Evolutionary conservation across 495 filamentous ascomycete genomes (phyloP), one percentile per base, ranked within the genome.

Genomic region (Aspergillus affinis): DNA sequence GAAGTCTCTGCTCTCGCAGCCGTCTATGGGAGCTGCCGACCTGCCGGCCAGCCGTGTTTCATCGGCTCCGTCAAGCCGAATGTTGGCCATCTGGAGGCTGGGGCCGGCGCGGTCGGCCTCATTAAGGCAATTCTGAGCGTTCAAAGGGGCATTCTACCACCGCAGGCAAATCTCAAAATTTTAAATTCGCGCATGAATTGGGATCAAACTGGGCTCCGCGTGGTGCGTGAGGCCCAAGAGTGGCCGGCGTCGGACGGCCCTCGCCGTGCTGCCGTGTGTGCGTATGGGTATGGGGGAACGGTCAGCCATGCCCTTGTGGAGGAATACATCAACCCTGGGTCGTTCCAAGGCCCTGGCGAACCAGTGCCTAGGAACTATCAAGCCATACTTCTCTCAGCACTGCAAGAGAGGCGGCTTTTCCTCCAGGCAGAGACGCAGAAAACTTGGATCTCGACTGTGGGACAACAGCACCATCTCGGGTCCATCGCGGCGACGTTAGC

Each of bases 71-170:
- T 80, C 45, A 81, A 81, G 51, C 62, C 75, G 5, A 80, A 76
- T 51, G 59, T 81, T 44, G 78, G 78, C 0, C 78, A 81, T 67
- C 65, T 76, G 12, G 78, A 82, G 59, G 80, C 69, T 26, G 68
- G 68, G n/a, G 73, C 78, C 3, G 81, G 81, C 1, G 57, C 65
- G 0, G 66, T 75, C 8, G 68, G 73, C 2, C 62, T 81, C 13
- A 70, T 82, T 6, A 81, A 80, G 51, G 67, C 71, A 3, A 61
- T 62, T 3, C 18, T 76, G 30, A 63, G 68, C 2, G 45, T 82
- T 0, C 61, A 75, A 21, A 71, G 71, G 8, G 66, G 62, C 0
- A 57, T 59, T 1, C 51, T 79, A 9, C 71, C 73, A 0, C 74
- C 78, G 19, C 80, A 62, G 55, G 59, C 46, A 0, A 64, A 51